These are phyloP conservation scores for Plenodomus tracheiphilus DNA, from an alignment of 2,329 filamentous ascomycete species.

Conservation along the genomic window DNA sequence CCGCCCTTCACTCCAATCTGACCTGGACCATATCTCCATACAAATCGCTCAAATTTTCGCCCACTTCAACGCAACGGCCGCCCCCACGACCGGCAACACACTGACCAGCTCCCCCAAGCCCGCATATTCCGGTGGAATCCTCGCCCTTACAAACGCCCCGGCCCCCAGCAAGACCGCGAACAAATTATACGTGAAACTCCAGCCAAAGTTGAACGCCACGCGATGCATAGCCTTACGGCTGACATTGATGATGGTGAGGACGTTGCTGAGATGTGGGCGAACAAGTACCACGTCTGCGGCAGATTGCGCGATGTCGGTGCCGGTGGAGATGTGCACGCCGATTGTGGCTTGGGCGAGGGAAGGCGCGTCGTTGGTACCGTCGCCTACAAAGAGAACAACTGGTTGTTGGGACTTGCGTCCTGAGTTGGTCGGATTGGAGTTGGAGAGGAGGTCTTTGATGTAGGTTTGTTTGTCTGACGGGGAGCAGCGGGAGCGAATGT, in stretches of 20 bases:
- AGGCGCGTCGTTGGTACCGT: constrained; percentile 80
- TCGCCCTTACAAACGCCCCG: constrained; percentile 57
- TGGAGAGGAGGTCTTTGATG: constrained; percentile 41
- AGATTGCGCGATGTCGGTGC: constrained; percentile 63
- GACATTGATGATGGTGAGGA: constrained; percentile 62
- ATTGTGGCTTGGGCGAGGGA: constrained; percentile 72
- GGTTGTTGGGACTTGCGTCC: constrained; percentile 8
- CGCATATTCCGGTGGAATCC: constrained; percentile 67
- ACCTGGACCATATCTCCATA: background rate
- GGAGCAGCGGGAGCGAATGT: constrained; percentile 52
- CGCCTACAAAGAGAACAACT: constrained; percentile 70
- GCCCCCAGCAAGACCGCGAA: constrained; percentile 68
- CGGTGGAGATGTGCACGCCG: constrained; percentile 68
- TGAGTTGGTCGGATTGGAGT: background rate
- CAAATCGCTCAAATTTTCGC: constrained; percentile 12
- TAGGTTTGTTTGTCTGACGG: constrained; percentile 61
- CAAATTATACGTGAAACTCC: constrained; percentile 72
- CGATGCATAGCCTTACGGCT: constrained; percentile 47
- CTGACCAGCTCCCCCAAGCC: constrained; percentile 75
- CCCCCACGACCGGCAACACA: constrained; percentile 68
- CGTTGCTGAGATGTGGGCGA: constrained; percentile 56
- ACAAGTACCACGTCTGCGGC: constrained; percentile 73
- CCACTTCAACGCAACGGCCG: constrained; percentile 55
- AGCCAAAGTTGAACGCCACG: constrained; percentile 68
- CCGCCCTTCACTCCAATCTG: background rate